Conservation (phyloP, 2,329 filamentous ascomycete species). For the Keithomyces neogunnii region DNA sequence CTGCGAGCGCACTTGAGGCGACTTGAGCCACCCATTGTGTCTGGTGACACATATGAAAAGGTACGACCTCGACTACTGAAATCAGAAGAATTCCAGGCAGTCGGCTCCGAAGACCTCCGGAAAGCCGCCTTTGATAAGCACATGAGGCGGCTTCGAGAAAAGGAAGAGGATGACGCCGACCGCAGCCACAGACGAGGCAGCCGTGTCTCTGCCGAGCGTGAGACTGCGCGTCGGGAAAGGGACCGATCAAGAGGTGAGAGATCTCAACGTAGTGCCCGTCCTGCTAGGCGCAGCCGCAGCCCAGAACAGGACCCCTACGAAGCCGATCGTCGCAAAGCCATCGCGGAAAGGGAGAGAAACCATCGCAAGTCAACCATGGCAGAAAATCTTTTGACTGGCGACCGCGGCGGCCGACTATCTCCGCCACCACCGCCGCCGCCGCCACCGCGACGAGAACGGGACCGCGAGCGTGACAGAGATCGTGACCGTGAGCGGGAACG, state of each 20-base stretch:
- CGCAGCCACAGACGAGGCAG: slow-evolving; percentile 51
- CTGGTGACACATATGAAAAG: slow-evolving; percentile 81
- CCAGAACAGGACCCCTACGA: slow-evolving; percentile 94
- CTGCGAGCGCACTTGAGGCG: slow-evolving; percentile 83
- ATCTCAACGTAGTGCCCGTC: slow-evolving; percentile 51
- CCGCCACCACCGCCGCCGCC: slow-evolving; percentile 19
- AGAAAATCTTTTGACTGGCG: slow-evolving; percentile 47
- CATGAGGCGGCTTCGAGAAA: slow-evolving; percentile 82
- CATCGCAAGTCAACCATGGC: slow-evolving; percentile 75
- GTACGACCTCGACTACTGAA: slow-evolving; percentile 72
- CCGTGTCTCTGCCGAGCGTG: slow-evolving; percentile 42
- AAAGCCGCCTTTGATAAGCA: slow-evolving; percentile 85
- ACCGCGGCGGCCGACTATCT: slow-evolving; percentile 39
- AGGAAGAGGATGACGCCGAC: slow-evolving; percentile 78
- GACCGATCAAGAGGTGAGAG: slow-evolving; percentile 52
- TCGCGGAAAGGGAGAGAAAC: slow-evolving; percentile 87
- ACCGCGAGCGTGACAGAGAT: slow-evolving; percentile 26
- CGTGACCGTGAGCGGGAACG: slow-evolving; percentile 26
- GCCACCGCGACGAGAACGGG: slow-evolving; percentile 24
- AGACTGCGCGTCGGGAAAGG: slow-evolving; percentile 52
- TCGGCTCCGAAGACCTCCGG: slow-evolving; percentile 75
- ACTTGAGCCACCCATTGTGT: slow-evolving; percentile 71
- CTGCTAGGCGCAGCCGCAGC: slow-evolving; percentile 64
- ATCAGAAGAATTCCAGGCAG: slow-evolving; percentile 73
- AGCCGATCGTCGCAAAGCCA: slow-evolving; percentile 86